Evolutionary conservation across 306 rosid species (phyloP).

Genomic region (Lagenaria siceraria): DNA sequence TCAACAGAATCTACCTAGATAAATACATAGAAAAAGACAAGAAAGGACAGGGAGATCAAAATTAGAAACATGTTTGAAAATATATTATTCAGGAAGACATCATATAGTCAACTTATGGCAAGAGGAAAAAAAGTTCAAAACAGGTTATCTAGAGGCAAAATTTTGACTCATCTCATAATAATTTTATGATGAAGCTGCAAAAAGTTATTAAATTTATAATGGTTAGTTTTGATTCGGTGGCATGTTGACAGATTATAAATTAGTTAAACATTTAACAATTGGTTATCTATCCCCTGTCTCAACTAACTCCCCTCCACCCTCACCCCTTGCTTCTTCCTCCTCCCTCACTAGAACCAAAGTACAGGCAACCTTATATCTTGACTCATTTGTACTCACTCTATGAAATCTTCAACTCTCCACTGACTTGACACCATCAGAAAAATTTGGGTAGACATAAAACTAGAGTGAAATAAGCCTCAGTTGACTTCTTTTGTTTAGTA

Average conservation of each 20-base stretch:
- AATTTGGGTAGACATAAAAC: not conserved
- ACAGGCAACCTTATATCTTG: not conserved
- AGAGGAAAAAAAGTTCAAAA: not conserved
- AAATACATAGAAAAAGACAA: slow-evolving; percentile 7
- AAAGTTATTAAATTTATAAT: not conserved
- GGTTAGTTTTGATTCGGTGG: not conserved
- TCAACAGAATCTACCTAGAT: slow-evolving; percentile 94
- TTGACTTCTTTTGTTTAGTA: not conserved
- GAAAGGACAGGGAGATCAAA: not conserved
- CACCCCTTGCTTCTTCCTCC: not conserved
- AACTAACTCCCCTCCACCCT: not conserved
- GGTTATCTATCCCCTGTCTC: not conserved
- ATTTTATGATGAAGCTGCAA: not conserved
- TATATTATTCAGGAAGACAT: not conserved
- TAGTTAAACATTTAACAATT: not conserved
- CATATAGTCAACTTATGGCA: not conserved
- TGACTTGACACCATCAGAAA: not conserved
- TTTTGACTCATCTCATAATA: not conserved
- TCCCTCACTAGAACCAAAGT: not conserved
- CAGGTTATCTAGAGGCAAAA: not conserved
- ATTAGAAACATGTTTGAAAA: slow-evolving; percentile 10
- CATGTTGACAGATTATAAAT: not conserved
- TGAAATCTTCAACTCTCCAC: not conserved
- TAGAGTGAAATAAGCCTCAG: not conserved
- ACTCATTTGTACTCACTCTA: not conserved